Base-by-base conservation (phyloP, 352 stramenopile species). In the Globisporangium apiculatum region DNA sequence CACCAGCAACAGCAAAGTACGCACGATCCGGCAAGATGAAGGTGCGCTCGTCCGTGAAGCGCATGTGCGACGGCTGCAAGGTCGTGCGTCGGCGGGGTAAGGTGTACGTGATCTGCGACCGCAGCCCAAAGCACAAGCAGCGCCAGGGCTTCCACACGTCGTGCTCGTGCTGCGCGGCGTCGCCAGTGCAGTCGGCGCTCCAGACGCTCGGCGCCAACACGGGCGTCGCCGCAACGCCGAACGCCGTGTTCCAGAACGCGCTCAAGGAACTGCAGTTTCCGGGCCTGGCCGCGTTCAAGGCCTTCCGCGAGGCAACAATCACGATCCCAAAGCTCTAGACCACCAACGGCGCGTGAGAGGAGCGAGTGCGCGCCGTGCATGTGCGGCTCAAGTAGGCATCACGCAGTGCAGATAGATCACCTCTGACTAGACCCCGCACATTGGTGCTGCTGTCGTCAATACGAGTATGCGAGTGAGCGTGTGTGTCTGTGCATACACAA, bases 211-310 rank as follows among this genome's bases (percentile, higher is more conserved):
- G 15, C n/a, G 57, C 65, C 51, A 57, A 14, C 46, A 46, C 67
- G 15, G 36, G n/a, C 31, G 54, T 45, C 31, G 64, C 62, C 8
- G 83, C 83, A 55, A 97, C 92, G 31, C 75, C 89, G 59, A 98
- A 96, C 55, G 87, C 86, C n/a, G 94, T 88, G 79, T 95, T 98
- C 73, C 87, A 86, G 42, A 74, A 74, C 65, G 96, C 96, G 38
- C 89, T 97, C 48, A 91, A 96, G 79, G 69, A 98, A 84, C 55
- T 99, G 80, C 65, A 98, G 85, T 90, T 99, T 85, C 85, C 84
- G 3, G 83, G 77, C 9, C 78, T 94, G 31, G 69, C 75, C 42
- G 68, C 66, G 9, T 94, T 94, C 70, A 79, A 89, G 67, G 69
- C 78, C 53, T 92, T 94, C 74, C 83, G 83, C 42, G 76, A 91